Base-by-base conservation (phyloP, 1,284 basidiomycete species). In the Apiotrichum porosum region DNA sequence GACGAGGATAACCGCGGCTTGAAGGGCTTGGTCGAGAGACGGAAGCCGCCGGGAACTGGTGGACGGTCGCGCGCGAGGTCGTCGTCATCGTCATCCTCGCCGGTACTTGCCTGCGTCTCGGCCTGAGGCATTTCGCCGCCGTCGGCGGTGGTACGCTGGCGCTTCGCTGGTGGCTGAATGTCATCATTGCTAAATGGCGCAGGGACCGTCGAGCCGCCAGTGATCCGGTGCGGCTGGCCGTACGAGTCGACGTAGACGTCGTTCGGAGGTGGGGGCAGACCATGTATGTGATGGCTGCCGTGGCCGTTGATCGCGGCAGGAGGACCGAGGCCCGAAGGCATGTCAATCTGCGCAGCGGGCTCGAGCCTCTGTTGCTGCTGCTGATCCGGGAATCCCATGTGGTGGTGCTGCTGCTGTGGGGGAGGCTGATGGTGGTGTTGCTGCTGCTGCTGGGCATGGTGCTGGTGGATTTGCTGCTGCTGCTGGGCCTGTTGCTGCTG, bases 11-110 rank as follows among this genome's bases (percentile, higher is more conserved):
- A 71, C 21, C 81, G 79, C 9, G 81, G 78, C 21, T 81, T 62
- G 17, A 79, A 75, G 8, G 86, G 83, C 65, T 84, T 87, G 3
- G 82, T 81, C 10, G 85, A 79, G 44, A 88, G 80, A 23, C 85
- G 82, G 36, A 81, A 77, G 22, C 75, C 72, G 44, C 55, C 74
- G 70, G 51, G 69, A 51, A 65, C 48, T 13, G 66, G 56, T 13
- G 60, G 60, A 9, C 47, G 37, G 45, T 65, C 61, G 4, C 55
- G 48, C 23, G 56, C 21, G 26, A 65, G 63, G 36, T 69, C 66
- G 17, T 61, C 56, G 15, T 56, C 56, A 17, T 60, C 58, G 4
- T 62, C 64, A 15, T 64, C 63, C n/a, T 61, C 60, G 12, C 62
- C 62, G 8, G 56, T 57, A 36, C 57, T 37, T 28, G 26, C 51